Conservation (phyloP, 2,329 filamentous ascomycete genomes). For the Pezicula rhizophila region DNA sequence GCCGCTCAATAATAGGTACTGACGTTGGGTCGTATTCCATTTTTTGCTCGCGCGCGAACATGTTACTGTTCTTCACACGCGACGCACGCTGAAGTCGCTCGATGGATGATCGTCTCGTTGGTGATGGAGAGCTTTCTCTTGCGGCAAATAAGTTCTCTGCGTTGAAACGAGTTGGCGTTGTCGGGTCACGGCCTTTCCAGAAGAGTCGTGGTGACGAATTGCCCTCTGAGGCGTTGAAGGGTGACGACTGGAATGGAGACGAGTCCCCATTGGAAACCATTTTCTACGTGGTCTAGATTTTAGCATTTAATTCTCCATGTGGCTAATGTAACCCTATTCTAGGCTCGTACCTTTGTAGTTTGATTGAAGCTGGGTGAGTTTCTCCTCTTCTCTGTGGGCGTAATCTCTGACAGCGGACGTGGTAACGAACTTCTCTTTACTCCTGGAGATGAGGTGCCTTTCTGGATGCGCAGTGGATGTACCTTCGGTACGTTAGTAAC, state of each 20-base stretch:
- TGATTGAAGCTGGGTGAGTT: slow-evolving; percentile 93
- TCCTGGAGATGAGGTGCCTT: slow-evolving; percentile 54
- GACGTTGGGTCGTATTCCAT: slow-evolving; percentile 84
- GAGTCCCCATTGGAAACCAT: slow-evolving; percentile 65
- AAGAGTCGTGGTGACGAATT: slow-evolving; percentile 76
- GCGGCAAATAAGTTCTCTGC: slow-evolving; percentile 63
- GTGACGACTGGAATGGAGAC: slow-evolving; percentile 81
- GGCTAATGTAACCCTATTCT: background rate
- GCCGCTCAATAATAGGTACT: slow-evolving; percentile 73
- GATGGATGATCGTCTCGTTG: slow-evolving; percentile 80
- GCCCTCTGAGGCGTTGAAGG: slow-evolving; percentile 49
- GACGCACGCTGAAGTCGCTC: slow-evolving; percentile 93
- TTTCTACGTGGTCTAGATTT: slow-evolving; percentile 44
- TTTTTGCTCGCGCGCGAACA: slow-evolving; percentile 88
- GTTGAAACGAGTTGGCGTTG: slow-evolving; percentile 56
- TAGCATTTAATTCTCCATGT: slow-evolving; percentile 22
- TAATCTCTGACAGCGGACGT: slow-evolving; percentile 83
- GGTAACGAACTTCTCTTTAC: slow-evolving; percentile 56
- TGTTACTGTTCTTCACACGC: slow-evolving; percentile 95
- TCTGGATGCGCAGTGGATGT: slow-evolving; percentile 74
- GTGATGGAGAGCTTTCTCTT: slow-evolving; percentile 52
- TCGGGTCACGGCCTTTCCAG: slow-evolving; percentile 74
- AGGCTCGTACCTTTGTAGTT: slow-evolving; percentile 54
- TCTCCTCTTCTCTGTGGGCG: slow-evolving; percentile 74
- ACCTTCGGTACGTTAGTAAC: slow-evolving; percentile 41